Base-by-base conservation (phyloP, 495 filamentous ascomycete genomes). In the Hypoxylon fuscum region DNA sequence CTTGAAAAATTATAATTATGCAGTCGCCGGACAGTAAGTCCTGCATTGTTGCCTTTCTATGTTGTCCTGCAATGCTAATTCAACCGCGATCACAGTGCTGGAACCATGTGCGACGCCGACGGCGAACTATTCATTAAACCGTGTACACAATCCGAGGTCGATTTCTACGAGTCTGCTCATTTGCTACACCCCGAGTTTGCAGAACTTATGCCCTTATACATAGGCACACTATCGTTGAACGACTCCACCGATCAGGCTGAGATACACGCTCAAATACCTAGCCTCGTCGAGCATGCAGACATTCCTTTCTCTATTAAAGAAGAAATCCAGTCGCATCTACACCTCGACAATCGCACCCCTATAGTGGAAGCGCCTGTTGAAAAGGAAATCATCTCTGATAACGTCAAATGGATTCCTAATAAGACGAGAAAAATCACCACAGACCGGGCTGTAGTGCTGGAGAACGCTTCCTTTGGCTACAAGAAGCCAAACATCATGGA, bases 41-140 rank as follows among this genome's bases (percentile, higher is more conserved):
- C 35, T 59, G 47, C 60, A 40, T 27, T n/a, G 9, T 29, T 3
- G n/a, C 52, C 34, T 46, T 11, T 42, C 17, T 32, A 41, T 17
- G 23, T 35, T 47, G 40, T 43, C 17, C 17, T 53, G 18, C 37
- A 21, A 17, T 42, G 27, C 63, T 64, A 17, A 68, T 51, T 32
- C 42, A 45, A 49, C 52, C 42, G 18, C 43, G 18, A 46, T 15
- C 27, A 57, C 73, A 98, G 93, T 76, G 93, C 95, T 41, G 95
- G 95, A 62, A 93, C 96, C 40, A 86, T 96, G 60, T 93, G 88
- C 71, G 92, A 96, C 68, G 77, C 82, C 49, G 88, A 90, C 45
- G 95, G 95, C 68, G 84, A 89, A 53, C 79, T 97, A 14, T 88
- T 99, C 70, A 91, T 97, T 73, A 99, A 99, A 76, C 95, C 95